A percentile compares a stretch with the other conserved stretches of the same genome.
Evolutionary conservation across 176 grass and related monocot species (phyloP).

Genomic region (Rhynchospora breviuscula): DNA sequence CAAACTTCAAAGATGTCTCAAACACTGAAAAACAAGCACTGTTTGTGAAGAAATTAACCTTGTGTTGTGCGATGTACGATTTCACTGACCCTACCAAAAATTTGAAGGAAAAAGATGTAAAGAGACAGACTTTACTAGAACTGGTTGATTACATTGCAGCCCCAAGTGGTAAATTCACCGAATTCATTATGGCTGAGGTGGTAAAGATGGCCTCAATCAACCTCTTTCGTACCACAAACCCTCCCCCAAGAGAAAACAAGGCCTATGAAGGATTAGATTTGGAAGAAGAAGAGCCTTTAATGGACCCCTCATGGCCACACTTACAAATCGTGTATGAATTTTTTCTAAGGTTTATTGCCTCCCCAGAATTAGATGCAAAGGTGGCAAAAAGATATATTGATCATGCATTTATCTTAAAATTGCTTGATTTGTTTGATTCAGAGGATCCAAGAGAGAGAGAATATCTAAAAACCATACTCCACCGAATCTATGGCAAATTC

Average conservation of each 20-base stretch:
- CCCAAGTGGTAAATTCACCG: conserved; percentile 63
- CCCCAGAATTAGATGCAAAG: conserved; percentile 89
- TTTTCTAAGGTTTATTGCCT: conserved; percentile 81
- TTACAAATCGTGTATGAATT: conserved; percentile 84
- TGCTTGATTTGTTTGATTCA: conserved; percentile 92
- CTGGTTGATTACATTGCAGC: conserved; percentile 82
- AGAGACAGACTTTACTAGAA: conserved; percentile 75
- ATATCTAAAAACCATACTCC: conserved; percentile 91
- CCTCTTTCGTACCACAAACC: conserved; percentile 64
- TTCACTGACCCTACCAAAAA: conserved; percentile 64
- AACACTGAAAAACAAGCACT: conserved; percentile 76
- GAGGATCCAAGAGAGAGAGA: conserved; percentile 97
- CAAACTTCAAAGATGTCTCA: conserved; percentile 71
- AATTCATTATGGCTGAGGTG: conserved; percentile 63
- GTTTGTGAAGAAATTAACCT: conserved; percentile 65
- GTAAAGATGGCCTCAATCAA: conserved; percentile 74
- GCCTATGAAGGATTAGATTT: conserved; percentile 68
- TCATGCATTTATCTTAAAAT: conserved; percentile 90
- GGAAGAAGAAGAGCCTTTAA: conserved; percentile 93
- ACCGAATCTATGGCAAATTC: conserved; percentile 97
- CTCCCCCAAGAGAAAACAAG: conserved; percentile 74
- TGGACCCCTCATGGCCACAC: conserved; percentile 92
- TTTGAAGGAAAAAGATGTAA: conserved; percentile 84
- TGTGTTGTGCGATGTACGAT: conserved; percentile 70
- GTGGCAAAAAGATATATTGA: conserved; percentile 94